Evolutionary conservation across 2,329 filamentous ascomycete genomes (phyloP).

Genomic region (Alternaria gaisen): DNA sequence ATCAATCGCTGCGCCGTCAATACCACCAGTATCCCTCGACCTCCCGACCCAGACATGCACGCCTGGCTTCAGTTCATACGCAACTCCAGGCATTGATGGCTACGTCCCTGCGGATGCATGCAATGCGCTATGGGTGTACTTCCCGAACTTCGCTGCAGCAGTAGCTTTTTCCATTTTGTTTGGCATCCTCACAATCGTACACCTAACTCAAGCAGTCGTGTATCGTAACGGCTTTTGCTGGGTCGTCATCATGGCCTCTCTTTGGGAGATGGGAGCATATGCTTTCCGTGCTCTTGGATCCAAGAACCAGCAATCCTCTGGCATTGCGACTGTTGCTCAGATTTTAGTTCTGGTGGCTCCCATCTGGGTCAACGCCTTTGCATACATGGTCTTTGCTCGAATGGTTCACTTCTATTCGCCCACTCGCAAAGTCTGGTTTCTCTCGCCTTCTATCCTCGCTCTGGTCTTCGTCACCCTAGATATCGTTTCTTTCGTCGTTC

Average conservation of each 20-base stretch:
- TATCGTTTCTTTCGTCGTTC: conserved; percentile 55
- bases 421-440: conserved; percentile 29
- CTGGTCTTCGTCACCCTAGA: conserved; percentile 55
- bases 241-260: conserved; percentile 55
- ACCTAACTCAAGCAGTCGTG: conserved; percentile 27
- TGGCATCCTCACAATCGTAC: conserved; percentile 28
- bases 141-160: conserved; percentile 32
- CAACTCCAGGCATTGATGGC: conserved; percentile 30
- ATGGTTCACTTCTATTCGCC: conserved; percentile 50
- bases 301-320: conserved; percentile 48
- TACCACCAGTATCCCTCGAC: conserved; percentile 17
- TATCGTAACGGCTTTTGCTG: conserved; percentile 49
- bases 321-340: conserved; percentile 48
- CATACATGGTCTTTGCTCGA: conserved; percentile 53
- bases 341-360: conserved; percentile 58
- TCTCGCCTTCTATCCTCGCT: conserved; percentile 30
- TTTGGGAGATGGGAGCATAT: conserved; percentile 56
- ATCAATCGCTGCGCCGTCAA: conserved; percentile 19
- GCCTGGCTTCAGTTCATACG: conserved; percentile 24
- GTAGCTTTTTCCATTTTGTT: conserved; percentile 32
- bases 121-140: conserved; percentile 32
- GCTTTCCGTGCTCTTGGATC: conserved; percentile 53
- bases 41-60: conserved; percentile 26
- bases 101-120: conserved; percentile 30
- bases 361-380: conserved; percentile 56